Percentiles rank a stretch among this genome's conserved stretches.
phyloP scores from a whole-genome alignment of 306 rosid genomes.

The Trichosanthes cucumerina region DNA sequence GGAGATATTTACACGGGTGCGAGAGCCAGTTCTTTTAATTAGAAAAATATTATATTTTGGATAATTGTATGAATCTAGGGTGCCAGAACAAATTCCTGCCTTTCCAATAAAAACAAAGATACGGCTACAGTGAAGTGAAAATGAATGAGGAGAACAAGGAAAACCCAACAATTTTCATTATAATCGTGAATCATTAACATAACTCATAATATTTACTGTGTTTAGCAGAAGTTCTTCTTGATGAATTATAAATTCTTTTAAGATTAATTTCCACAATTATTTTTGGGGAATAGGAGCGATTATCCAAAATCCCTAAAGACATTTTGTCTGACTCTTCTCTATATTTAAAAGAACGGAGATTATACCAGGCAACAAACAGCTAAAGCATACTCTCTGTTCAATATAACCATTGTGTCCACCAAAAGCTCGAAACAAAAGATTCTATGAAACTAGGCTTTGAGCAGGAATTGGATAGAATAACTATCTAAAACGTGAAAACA shows the following conservation, averaged over 20 bases:
- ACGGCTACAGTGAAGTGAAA: background rate
- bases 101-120: background rate
- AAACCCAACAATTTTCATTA: background rate
- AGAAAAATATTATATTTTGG: background rate
- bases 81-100: background rate
- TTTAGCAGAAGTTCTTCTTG: background rate
- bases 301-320: background rate
- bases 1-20: background rate
- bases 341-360: background rate
- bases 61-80: background rate
- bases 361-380: background rate
- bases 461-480: background rate
- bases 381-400: background rate
- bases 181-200: background rate
- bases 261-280: background rate
- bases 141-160: background rate
- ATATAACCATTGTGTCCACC: background rate
- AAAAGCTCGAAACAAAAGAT: background rate
- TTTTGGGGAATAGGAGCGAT: background rate
- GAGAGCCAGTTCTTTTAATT: background rate
- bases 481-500: background rate
- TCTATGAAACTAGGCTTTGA: background rate
- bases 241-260: background rate
- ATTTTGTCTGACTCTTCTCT: background rate
- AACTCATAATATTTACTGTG: background rate